Evolutionary conservation across 202 grass and related monocot genomes (phyloP), one percentile per base, ranked within the genome.

Genomic region (Setaria italica): DNA sequence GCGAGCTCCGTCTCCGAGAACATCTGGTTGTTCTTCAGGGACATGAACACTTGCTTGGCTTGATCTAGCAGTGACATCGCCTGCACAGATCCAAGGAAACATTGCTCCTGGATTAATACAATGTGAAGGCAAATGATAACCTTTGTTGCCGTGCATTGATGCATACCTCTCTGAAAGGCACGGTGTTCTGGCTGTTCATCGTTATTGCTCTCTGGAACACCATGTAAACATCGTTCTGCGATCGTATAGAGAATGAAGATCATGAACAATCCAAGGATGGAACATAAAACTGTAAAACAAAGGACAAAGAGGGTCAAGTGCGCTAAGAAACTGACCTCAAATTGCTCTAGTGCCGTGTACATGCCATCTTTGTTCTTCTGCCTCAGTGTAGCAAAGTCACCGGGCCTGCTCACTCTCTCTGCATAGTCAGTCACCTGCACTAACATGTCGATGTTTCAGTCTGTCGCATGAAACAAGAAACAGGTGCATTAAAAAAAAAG

Each of bases 311-410:
- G 5, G 35, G 21, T 50, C 15, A 4, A 80, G 1, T 29, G 11
- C 2, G 14, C 10, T 57, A 77, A 48, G 21, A 78, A 42, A 66
- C 2, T 30, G 35, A 98, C 95, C 93, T 98, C 93, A 70, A 98
- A 98, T 54, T 94, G 95, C 74, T 94, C 93, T 21, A 98, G 76
- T 55, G 83, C 91, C 6, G 43, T 68, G 82, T 98, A 98, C 91
- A 92, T 95, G 79, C 93, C 95, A 92, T 98, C 95, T 65, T 78
- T 94, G 63, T 95, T 89, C 62, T 98, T 98, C 89, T 98, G 95
- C 29, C 93, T 90, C 43, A 98, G 11, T 63, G 95, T 98, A 47
- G 95, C 95, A 62, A 98, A 94, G 78, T 98, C 95, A 29, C 88
- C 78, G 7, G 95, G 95, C n/a, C 85, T 94, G 48, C 90, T 89